These are phyloP conservation scores for Cryptosporidium viatorum DNA, from an alignment of 169 alveolate genomes.

Conservation along the genomic window DNA sequence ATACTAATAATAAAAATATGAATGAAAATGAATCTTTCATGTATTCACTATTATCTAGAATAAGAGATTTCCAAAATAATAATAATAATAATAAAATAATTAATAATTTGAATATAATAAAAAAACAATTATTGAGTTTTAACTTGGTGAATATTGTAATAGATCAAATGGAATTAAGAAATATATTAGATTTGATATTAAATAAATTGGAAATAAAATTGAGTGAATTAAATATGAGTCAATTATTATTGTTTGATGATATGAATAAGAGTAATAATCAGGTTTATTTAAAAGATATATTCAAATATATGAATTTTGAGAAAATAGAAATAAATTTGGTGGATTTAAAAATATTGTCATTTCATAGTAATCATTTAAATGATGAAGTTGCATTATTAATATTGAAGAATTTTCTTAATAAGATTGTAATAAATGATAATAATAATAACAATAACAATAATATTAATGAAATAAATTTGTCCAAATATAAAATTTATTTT, in stretches of 20 bases:
- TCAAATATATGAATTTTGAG: neutral
- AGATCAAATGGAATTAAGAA: neutral
- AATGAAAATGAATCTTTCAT: neutral
- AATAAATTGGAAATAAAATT: neutral
- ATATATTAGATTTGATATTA: neutral
- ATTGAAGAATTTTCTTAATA: neutral
- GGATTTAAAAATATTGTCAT: constrained; percentile 6
- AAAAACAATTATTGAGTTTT: neutral
- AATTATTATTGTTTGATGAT: neutral
- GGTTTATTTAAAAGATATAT: neutral
- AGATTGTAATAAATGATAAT: neutral
- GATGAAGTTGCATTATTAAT: constrained; percentile 3
- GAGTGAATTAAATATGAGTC: neutral
- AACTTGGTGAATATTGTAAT: neutral
- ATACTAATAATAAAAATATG: neutral
- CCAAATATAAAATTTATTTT: neutral
- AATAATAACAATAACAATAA: neutral
- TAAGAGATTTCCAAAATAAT: neutral
- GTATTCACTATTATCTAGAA: neutral
- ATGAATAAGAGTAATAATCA: neutral
- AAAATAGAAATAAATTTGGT: neutral
- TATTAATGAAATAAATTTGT: neutral
- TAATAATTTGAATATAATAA: neutral
- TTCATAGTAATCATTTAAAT: constrained; percentile 10
- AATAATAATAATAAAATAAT: too few relatives aligned